Percentiles rank a stretch among this genome's conserved stretches.
These are phyloP conservation scores for Lunularia cruciata DNA, from an alignment of 225 moss, liverwort and hornwort genomes.

Conservation along the genomic window DNA sequence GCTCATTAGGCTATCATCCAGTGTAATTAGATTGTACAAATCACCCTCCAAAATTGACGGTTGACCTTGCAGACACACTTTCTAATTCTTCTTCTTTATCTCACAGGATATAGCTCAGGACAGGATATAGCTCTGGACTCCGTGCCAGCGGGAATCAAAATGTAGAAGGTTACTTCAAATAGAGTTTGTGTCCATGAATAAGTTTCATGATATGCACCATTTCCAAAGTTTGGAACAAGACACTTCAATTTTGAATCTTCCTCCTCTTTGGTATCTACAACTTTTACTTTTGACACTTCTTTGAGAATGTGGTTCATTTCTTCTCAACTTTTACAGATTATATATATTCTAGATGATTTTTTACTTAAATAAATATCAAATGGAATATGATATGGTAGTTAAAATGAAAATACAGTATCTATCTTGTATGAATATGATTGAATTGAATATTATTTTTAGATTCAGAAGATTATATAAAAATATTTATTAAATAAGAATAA, in stretches of 20 bases:
- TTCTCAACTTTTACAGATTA: too few relatives aligned
- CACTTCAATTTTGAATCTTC: constrained; percentile 31
- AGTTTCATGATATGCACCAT: constrained; percentile 67
- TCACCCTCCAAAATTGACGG: constrained; percentile 71
- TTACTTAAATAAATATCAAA: too few relatives aligned
- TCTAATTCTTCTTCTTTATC: constrained; percentile 72
- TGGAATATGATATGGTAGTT: too few relatives aligned
- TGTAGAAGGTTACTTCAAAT: constrained; percentile 75
- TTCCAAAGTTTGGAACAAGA: constrained; percentile 63
- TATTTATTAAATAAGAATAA: too few relatives aligned
- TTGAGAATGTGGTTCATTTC: too few relatives aligned
- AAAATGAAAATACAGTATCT: too few relatives aligned
- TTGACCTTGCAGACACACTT: constrained; percentile 92
- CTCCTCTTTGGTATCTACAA: constrained; percentile 28
- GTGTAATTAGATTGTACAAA: constrained; percentile 62
- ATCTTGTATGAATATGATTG: too few relatives aligned
- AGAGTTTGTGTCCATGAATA: constrained; percentile 93
- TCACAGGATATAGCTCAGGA: constrained; percentile 76
- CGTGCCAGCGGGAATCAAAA: constrained; percentile 73
- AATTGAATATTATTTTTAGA: too few relatives aligned
- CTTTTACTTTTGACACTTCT: too few relatives aligned
- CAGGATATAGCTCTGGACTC: constrained; percentile 66
- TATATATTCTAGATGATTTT: too few relatives aligned
- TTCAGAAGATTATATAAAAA: too few relatives aligned
- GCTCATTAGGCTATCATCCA: constrained; percentile 95